These are phyloP conservation scores for Botrytis elliptica DNA, from an alignment of 2,329 filamentous ascomycete species.

Conservation along the genomic window DNA sequence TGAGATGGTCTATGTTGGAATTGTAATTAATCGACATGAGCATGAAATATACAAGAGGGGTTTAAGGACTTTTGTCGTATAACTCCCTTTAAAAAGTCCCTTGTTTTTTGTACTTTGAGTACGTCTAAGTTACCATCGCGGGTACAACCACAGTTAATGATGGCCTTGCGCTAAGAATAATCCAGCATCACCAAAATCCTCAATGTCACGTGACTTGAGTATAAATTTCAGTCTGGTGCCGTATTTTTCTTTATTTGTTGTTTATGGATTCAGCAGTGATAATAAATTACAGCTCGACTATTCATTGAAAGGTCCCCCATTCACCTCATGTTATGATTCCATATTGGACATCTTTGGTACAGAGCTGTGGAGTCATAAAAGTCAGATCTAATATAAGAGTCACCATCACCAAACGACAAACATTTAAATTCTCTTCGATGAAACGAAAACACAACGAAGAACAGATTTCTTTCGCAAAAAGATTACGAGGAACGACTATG, in stretches of 20 bases:
- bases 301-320: background rate
- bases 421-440: conserved; percentile 31
- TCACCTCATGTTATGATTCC: conserved; percentile 3
- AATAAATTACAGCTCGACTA: background rate
- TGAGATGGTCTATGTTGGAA: conserved; percentile 10
- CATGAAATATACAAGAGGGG: conserved; percentile 16
- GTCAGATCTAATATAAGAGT: conserved; percentile 22
- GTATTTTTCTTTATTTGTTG: background rate
- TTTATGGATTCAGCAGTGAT: background rate
- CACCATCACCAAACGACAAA: conserved; percentile 20
- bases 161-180: conserved; percentile 20
- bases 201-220: background rate
- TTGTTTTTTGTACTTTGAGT: background rate
- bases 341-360: background rate
- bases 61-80: background rate
- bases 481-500: conserved; percentile 27
- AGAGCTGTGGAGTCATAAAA: conserved; percentile 12
- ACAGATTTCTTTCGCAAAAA: conserved; percentile 25
- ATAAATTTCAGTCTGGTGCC: background rate
- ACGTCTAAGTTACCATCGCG: conserved; percentile 2
- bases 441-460: conserved; percentile 40
- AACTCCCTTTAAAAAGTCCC: background rate
- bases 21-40: conserved; percentile 27
- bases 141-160: background rate
- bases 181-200: background rate